A percentile compares a stretch with the other conserved stretches of the same genome.
These are phyloP conservation scores for Diplodia mutila DNA, from an alignment of 2,329 filamentous ascomycete genomes.

Conservation along the genomic window DNA sequence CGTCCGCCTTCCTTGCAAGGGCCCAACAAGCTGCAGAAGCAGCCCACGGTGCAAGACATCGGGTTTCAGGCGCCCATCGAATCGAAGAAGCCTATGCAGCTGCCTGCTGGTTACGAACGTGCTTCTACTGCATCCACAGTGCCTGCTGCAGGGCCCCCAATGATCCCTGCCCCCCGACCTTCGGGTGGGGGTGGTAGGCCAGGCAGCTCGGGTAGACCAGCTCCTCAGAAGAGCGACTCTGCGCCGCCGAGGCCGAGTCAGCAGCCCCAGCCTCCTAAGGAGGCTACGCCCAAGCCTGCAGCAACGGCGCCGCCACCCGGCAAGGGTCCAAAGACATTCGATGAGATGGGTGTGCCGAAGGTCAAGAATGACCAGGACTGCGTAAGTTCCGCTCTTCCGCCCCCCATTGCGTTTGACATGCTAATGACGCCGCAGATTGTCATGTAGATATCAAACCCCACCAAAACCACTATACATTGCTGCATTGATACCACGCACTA, in stretches of 20 bases:
- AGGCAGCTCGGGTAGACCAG: not conserved
- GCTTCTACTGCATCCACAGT: slow-evolving; percentile 2
- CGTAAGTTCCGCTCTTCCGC: slow-evolving; percentile 61
- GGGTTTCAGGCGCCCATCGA: slow-evolving; percentile 38
- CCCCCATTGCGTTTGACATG: not conserved
- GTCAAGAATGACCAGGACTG: slow-evolving; percentile 87
- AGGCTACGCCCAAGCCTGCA: slow-evolving; percentile 36
- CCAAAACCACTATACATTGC: slow-evolving; percentile 2
- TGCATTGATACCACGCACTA: slow-evolving; percentile 18
- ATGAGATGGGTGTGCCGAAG: slow-evolving; percentile 94
- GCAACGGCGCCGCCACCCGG: slow-evolving; percentile 30
- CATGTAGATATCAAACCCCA: slow-evolving; percentile 28
- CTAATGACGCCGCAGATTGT: slow-evolving; percentile 31
- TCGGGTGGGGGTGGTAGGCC: not conserved
- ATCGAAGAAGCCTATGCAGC: slow-evolving; percentile 39
- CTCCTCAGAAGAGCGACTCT: slow-evolving; percentile 20
- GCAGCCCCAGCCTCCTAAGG: slow-evolving; percentile 32
- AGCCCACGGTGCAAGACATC: slow-evolving; percentile 40
- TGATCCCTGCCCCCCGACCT: slow-evolving; percentile 7
- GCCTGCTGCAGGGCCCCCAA: slow-evolving; percentile 1
- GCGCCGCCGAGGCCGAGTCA: slow-evolving; percentile 20
- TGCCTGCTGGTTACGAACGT: slow-evolving; percentile 25
- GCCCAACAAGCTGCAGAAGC: slow-evolving; percentile 48
- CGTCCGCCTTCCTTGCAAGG: slow-evolving; percentile 48
- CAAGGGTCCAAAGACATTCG: slow-evolving; percentile 86